A percentile compares a stretch with the other conserved stretches of the same genome.
Evolutionary conservation across 192 early-diverging fungal genomes (phyloP).

Genomic region (Backusella circina): DNA sequence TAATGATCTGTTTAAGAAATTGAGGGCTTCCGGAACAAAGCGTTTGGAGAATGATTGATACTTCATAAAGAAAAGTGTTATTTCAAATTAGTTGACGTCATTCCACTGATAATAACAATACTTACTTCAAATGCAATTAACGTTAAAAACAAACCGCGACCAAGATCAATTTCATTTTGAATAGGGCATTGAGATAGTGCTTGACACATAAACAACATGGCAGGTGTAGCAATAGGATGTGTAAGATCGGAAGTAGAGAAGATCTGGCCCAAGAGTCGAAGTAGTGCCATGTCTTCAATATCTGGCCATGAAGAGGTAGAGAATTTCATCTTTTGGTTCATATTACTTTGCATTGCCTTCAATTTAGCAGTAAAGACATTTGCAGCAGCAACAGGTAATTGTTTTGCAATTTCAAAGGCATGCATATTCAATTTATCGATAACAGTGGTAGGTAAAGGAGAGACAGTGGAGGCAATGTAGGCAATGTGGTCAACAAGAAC

Average conservation of each 20-base stretch:
- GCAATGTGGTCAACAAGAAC: conserved; percentile 70
- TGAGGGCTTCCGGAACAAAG: conserved; percentile 69
- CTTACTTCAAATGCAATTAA: conserved; percentile 63
- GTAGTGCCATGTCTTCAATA: conserved; percentile 56
- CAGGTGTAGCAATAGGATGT: conserved; percentile 85
- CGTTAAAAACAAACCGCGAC: conserved; percentile 75
- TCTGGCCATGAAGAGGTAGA: conserved; percentile 40
- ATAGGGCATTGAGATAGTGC: conserved; percentile 68
- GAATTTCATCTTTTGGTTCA: conserved; percentile 26
- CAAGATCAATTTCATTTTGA: conserved; percentile 53
- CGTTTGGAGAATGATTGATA: conserved; percentile 69
- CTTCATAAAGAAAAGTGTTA: conserved; percentile 32
- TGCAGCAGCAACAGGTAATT: conserved; percentile 55
- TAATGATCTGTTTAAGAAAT: conserved; percentile 51
- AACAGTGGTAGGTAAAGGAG: conserved; percentile 44
- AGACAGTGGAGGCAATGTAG: conserved; percentile 55
- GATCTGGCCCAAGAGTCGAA: conserved; percentile 68
- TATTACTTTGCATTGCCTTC: conserved; percentile 44
- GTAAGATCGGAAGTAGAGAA: conserved; percentile 93
- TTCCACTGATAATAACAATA: neutral
- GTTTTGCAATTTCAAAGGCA: conserved; percentile 61
- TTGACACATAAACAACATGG: conserved; percentile 75
- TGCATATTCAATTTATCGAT: conserved; percentile 58
- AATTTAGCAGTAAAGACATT: conserved; percentile 52
- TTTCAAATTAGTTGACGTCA: neutral